Evolutionary conservation across 176 grass and related monocot genomes (phyloP).

Genomic region (Secale cereale): DNA sequence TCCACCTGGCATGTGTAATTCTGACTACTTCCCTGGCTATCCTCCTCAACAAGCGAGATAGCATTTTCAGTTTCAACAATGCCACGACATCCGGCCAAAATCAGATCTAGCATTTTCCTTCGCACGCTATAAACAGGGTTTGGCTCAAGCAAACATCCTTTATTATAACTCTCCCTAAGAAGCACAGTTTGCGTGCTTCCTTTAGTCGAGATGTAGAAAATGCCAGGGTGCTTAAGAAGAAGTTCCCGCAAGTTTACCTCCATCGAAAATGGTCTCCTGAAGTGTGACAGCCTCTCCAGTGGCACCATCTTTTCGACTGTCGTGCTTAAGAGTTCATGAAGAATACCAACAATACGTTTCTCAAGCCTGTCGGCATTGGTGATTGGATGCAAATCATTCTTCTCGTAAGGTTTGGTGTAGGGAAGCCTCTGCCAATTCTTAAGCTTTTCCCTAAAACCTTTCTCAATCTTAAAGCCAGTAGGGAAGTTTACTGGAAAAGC

Average conservation of each 20-base stretch:
- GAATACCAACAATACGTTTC: constrained; percentile 55
- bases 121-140: constrained; percentile 45
- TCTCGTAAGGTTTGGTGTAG: constrained; percentile 58
- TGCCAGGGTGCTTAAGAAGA: constrained; percentile 63
- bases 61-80: constrained; percentile 18
- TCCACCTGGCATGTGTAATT: background rate
- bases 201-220: constrained; percentile 77
- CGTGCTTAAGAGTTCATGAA: constrained; percentile 57
- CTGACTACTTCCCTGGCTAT: constrained; percentile 10
- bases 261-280: constrained; percentile 45
- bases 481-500: constrained; percentile 60
- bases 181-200: constrained; percentile 46
- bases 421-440: constrained; percentile 66
- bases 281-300: constrained; percentile 55
- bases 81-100: constrained; percentile 32
- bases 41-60: constrained; percentile 1
- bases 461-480: constrained; percentile 55
- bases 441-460: constrained; percentile 49
- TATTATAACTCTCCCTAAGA: constrained; percentile 54
- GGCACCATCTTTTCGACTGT: constrained; percentile 51
- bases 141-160: constrained; percentile 44
- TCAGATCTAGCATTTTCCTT: constrained; percentile 56
- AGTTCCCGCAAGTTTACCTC: constrained; percentile 58
- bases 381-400: constrained; percentile 22
- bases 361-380: constrained; percentile 33